Evolutionary conservation across 768 basidiomycete genomes (phyloP), one percentile per base, ranked within the genome.

Genomic region (Macrocybe gigantea): DNA sequence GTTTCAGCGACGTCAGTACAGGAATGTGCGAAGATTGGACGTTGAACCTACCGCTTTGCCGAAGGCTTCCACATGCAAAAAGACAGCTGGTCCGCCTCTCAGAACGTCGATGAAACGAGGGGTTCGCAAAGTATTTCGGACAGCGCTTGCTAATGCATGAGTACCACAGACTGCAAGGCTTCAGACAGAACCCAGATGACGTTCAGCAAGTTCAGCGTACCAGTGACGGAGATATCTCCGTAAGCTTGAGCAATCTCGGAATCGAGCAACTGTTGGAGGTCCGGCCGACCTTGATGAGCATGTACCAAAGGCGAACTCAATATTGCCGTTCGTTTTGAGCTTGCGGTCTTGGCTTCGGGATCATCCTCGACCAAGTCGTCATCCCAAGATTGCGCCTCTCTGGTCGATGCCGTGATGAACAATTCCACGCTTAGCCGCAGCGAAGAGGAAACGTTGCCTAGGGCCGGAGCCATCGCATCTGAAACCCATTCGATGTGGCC

Each of bases 91-190:
- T 2, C 72, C 77, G 3, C 77, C 76, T 31, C 61, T 60, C 30
- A 75, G 49, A 7, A 77, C 57, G 33, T 67, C 69, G 53, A 59
- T 14, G 9, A 60, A 58, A 1, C 72, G 60, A 8, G 69, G 68
- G 9, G 62, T 56, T 8, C 72, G 63, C 45, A 81, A 44, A 1
- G 72, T 71, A 0, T 52, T 45, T 4, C 72, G 67, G n/a, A 74
- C 76, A 1, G 64, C 56, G 30, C 61, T 54, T 1, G 70, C 60
- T 7, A 80, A 49, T 2, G 63, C 60, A 22, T 64, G 63, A 0
- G 75, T 69, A 2, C 79, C 79, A 42, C 79, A 82, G 0, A 80
- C 79, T 81, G n/a, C 8, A 33, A 14, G 9, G 1, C n/a, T 10
- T 12, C 33, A 37, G 37, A 3, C 3, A 10, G 12, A 13, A 13